phyloP scores from a whole-genome alignment of 2,329 filamentous ascomycete species.

The Apiospora aurea region DNA sequence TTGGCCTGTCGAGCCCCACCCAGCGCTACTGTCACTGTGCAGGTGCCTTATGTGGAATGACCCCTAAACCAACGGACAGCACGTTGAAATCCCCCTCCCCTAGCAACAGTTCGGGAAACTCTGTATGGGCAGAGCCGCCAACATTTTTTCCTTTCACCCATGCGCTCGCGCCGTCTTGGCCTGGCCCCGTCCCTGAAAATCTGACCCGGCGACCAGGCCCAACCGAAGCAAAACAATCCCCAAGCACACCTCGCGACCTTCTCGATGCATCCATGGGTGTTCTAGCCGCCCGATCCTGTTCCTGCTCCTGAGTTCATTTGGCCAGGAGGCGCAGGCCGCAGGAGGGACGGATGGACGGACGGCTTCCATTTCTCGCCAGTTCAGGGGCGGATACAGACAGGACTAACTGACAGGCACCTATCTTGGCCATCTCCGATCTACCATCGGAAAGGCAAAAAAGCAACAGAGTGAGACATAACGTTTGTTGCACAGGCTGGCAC shows the following conservation, averaged over 20 bases:
- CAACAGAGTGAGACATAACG: constrained; percentile 9
- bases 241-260: neutral
- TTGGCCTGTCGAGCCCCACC: neutral
- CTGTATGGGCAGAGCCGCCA: constrained; percentile 7
- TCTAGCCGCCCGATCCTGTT: neutral
- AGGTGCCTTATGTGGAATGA: constrained; percentile 5
- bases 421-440: neutral
- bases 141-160: neutral
- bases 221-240: neutral
- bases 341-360: neutral
- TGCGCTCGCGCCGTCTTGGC: neutral
- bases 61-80: neutral
- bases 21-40: neutral
- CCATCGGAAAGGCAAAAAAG: constrained; percentile 17
- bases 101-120: neutral
- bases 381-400: no score
- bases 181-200: constrained; percentile 5
- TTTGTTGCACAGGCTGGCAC: neutral
- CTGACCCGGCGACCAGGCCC: constrained; percentile 17
- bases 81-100: neutral
- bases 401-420: neutral
- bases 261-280: neutral
- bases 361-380: neutral
- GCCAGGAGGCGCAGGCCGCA: neutral
- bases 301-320: neutral